A percentile compares a stretch with the other conserved stretches of the same genome.
Conservation (phyloP, 2,329 filamentous ascomycete genomes). For the Leptographium wingfieldii region DNA sequence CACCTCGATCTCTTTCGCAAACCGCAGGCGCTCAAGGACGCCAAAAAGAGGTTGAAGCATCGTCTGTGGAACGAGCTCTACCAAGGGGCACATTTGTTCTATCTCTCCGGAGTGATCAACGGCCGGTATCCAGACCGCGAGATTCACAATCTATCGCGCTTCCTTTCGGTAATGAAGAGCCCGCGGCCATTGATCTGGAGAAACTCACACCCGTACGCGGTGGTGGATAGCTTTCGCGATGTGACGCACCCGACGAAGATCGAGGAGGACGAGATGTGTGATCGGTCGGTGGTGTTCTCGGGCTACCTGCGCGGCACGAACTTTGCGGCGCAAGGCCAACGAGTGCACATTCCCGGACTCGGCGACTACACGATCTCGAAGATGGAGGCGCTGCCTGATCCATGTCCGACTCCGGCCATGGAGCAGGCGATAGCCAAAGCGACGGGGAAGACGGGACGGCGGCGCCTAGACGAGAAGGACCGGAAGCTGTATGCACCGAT, state of each 20-base stretch:
- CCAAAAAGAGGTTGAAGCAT: constrained; percentile 94
- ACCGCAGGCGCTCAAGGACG: constrained; percentile 77
- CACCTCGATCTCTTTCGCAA: constrained; percentile 94
- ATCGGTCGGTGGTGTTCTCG: constrained; percentile 80
- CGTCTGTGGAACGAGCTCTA: constrained; percentile 95
- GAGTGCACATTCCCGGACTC: constrained; percentile 84
- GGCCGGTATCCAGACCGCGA: constrained; percentile 94
- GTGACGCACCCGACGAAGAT: constrained; percentile 87
- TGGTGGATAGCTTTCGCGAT: constrained; percentile 90
- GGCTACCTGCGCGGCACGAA: constrained; percentile 93
- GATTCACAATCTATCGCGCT: constrained; percentile 87
- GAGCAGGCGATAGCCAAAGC: constrained; percentile 77
- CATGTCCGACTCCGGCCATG: constrained; percentile 86
- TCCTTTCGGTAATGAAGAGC: constrained; percentile 98
- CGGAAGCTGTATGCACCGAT: constrained; percentile 94
- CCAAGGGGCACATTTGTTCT: constrained; percentile 93
- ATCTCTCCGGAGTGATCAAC: constrained; percentile 91
- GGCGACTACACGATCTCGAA: constrained; percentile 75
- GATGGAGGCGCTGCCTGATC: constrained; percentile 83
- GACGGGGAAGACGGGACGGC: constrained; percentile 64
- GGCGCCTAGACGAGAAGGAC: constrained; percentile 86
- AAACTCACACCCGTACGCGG: constrained; percentile 86
- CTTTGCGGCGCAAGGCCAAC: constrained; percentile 71
- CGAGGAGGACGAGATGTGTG: constrained; percentile 78
- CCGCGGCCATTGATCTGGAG: constrained; percentile 92